Base-by-base conservation (phyloP, 2,329 filamentous ascomycete genomes). In the Fusarium compactum region DNA sequence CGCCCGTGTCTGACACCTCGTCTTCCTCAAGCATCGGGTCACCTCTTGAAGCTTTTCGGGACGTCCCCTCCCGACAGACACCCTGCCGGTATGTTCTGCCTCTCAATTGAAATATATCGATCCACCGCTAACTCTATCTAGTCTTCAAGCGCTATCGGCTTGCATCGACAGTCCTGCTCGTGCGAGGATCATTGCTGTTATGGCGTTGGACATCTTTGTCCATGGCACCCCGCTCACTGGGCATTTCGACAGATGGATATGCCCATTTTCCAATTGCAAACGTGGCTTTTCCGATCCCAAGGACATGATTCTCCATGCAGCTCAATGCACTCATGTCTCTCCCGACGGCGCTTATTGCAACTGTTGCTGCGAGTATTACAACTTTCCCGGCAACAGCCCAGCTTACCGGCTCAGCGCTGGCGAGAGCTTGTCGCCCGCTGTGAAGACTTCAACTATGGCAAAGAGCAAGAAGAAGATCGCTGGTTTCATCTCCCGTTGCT, bases 61-160 rank as follows among this genome's bases (percentile, higher is more conserved):
- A 25, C 3, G 9, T 50, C 4, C 29, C 47, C 12, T n/a, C 20
- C 2, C 47, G 7, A n/a, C 29, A 24, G 8, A 2, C 2, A 1
- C 20, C 29, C 8, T 50, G 47, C 47, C 22, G 22, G 47, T 50
- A 25, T 11, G 29, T 50, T n/a, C 2, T 18, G 2, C 16, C 6
- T 10, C 1, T 8, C 11, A 14, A 3, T 9, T 7, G 1, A 3
- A 0, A 29, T 3, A 0, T 3, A 12, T 24, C 0, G 18, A 6
- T 12, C 0, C 2, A 15, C 2, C 4, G 6, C 29, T 34, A 7
- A 34, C 2, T 5, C 0, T 14, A 38, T 10, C 11, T 3, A 51
- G 47, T 15, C 3, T 34, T 34, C 29, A 7, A 9, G 2, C 3
- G 0, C 22, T 22, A 25, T 51, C 47, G 0, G 16, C 11, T 0